Evolutionary conservation across 73 alveolate species (phyloP).

Genomic region (Tetrahymena borealis): DNA sequence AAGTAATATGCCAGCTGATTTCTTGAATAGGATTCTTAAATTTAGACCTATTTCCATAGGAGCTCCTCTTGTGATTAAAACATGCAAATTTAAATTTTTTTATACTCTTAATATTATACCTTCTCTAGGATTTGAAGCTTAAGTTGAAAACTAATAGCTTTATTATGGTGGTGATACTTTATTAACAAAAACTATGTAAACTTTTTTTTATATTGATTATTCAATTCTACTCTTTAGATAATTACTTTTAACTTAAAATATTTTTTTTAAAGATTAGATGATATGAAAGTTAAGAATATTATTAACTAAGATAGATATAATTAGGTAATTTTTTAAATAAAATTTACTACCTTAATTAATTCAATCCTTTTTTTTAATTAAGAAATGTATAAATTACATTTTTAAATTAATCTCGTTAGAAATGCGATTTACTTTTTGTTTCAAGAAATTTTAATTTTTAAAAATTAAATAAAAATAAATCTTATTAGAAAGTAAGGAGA

Average conservation of each 20-base stretch:
- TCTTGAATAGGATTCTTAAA: background rate
- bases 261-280: background rate
- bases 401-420: too few relatives aligned
- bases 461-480: too few relatives aligned
- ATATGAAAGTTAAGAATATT: background rate
- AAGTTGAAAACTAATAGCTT: background rate
- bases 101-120: background rate
- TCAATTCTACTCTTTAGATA: too few relatives aligned
- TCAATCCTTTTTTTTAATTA: background rate
- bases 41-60: background rate
- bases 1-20: background rate
- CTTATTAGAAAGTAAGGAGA: too few relatives aligned
- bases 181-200: background rate
- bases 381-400: too few relatives aligned
- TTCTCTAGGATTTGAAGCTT: background rate
- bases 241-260: too few relatives aligned
- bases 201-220: too few relatives aligned
- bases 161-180: background rate
- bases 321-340: background rate
- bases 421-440: too few relatives aligned
- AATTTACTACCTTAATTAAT: background rate
- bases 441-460: too few relatives aligned
- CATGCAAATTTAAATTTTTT: background rate
- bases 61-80: background rate
- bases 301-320: background rate